Percentiles rank a stretch among this genome's conserved stretches.
phyloP scores from a whole-genome alignment of 2,329 filamentous ascomycete species.

The Colletotrichum scovillei region DNA sequence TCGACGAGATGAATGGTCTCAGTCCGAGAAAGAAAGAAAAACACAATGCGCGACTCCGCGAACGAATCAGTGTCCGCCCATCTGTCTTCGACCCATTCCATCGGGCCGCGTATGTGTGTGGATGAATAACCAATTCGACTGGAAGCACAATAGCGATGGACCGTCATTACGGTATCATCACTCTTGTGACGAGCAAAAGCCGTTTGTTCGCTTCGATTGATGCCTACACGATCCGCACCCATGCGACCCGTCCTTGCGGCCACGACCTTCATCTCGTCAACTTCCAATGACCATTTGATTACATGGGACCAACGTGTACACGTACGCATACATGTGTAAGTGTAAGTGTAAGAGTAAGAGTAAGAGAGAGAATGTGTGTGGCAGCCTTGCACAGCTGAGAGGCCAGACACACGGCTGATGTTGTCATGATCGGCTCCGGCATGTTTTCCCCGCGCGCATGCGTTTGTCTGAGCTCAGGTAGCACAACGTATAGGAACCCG shows the following conservation, averaged over 20 bases:
- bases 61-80: not conserved
- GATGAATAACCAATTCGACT: not conserved
- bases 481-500: not conserved
- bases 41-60: not conserved
- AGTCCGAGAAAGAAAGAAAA: not conserved
- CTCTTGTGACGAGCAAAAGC: not conserved
- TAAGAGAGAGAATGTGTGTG: not conserved
- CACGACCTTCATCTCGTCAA: too few species aligned
- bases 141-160: not conserved
- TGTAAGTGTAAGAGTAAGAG: not conserved
- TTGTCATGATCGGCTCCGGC: not conserved
- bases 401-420: not conserved
- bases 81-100: not conserved
- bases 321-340: not conserved
- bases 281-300: not conserved
- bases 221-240: not conserved
- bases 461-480: not conserved
- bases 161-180: not conserved
- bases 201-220: not conserved
- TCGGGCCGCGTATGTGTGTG: not conserved
- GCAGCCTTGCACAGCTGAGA: not conserved
- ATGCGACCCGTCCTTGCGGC: not conserved
- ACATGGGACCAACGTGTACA: not conserved
- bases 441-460: not conserved
- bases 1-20: not conserved